Base-by-base conservation (phyloP, 768 basidiomycete genomes). In the Scleroderma bovista region DNA sequence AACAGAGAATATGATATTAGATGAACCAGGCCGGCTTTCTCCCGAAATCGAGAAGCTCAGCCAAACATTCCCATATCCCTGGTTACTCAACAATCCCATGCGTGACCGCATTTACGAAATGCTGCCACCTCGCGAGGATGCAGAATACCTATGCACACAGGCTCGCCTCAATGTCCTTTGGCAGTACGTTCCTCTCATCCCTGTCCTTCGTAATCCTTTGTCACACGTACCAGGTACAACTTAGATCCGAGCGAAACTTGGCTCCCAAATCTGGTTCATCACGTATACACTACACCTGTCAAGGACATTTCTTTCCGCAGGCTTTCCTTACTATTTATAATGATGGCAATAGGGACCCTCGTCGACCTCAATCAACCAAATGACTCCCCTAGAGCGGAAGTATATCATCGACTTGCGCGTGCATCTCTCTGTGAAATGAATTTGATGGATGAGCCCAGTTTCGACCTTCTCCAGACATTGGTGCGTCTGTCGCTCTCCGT, bases 381-480 rank as follows among this genome's bases (percentile, higher is more conserved):
- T 48, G 80, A 80, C 34, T 74, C 77, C 6, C 65, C 81, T 13
- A 70, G 78, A 38, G 83, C 81, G 24, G 83, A 84, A 57, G 72
- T 80, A 1, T 84, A 81, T 53, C 81, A 84, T 63, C 81, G 80
- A 59, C 73, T 85, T 19, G 83, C 83, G 6, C 69, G 83, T 36
- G 83, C 83, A 4, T 75, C 81, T 26, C 77, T 84, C 31, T 86
- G 84, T 60, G 85, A 86, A 57, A 84, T 83, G 48, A 83, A 84
- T 11, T 72, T 87, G 46, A 83, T 84, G 77, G 83, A 84, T 57
- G 83, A 86, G 53, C 83, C 85, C 6, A 83, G 84, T 61, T 79
- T 86, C 51, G 84, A 86, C 59, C 79, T 82, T 41, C 74, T 87
- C 31, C 82, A 85, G 61, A 77, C 83, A 3, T 66, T 87, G 58